Base-by-base conservation (phyloP, 768 basidiomycete genomes). In the Antrodiella citrinella region DNA sequence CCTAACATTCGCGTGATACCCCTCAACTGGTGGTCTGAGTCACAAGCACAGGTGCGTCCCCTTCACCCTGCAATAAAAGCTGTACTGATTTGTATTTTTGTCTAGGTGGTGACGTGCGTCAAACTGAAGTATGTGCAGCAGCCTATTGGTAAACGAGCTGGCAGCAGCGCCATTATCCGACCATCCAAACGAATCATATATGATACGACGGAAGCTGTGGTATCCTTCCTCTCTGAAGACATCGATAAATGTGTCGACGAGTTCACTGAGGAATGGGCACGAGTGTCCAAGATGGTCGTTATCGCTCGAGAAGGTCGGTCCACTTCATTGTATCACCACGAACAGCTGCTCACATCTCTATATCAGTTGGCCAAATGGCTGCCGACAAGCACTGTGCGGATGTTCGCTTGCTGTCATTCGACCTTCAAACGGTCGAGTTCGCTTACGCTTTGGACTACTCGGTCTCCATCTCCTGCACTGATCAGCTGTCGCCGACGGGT, bases 261-360 rank as follows among this genome's bases (percentile, higher is more conserved):
- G 57, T 93, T 96, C 63, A 67, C 90, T 56, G 88, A 92, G 60
- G 91, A 93, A 65, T 95, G 92, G 91, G 88, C 89, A 38, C 74
- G 86, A 42, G 87, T 95, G 24, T 90, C 89, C 18, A 94, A 92
- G 67, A 91, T 93, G 78, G 89, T 93, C 11, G 88, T 93, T 22
- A 91, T 95, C 49, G 92, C 91, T 11, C 80, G 90, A 52, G 89
- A 93, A 71, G 81, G 91, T 89, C 61, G 51, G 72, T 59, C n/a
- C 30, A 35, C 11, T 20, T 11, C 2, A 5, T n/a, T n/a, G 15
- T 18, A 21, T 46, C 21, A 44, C 44, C 48, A n/a, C n/a, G n/a
- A 41, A 26, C 39, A 39, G 42, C 20, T 25, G 20, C 21, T n/a
- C 9, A 21, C n/a, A 45, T 20, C 12, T 13, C 7, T 20, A 18